Conservation (phyloP, 2,329 filamentous ascomycete genomes). For the Parascedosporium putredinis region DNA sequence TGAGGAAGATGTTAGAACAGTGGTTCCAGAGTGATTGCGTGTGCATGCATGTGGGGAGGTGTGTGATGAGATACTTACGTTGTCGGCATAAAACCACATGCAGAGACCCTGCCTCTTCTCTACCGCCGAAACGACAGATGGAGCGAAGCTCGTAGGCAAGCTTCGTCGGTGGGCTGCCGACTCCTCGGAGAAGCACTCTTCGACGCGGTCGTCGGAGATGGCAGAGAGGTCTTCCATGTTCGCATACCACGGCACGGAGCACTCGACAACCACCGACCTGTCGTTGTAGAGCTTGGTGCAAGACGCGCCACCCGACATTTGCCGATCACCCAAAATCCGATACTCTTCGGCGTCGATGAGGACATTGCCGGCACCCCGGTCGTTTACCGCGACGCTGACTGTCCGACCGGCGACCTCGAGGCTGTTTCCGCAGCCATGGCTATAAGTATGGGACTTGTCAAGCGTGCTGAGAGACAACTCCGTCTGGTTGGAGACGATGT, state of each 20-base stretch:
- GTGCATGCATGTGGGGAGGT: not conserved
- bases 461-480: not conserved
- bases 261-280: not conserved
- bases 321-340: not conserved
- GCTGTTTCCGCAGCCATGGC: not conserved
- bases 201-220: not conserved
- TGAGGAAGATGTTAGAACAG: not conserved
- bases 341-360: not conserved
- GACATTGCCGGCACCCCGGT: not conserved
- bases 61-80: not conserved
- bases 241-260: not conserved
- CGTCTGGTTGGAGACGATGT: not conserved
- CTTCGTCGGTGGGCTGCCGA: not conserved
- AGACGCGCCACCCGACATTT: not conserved
- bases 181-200: not conserved
- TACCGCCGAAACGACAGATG: not conserved
- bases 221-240: not conserved
- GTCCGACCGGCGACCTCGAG: not conserved
- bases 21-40: not conserved
- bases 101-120: not conserved
- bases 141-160: not conserved
- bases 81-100: not conserved
- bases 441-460: not conserved
- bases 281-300: constrained; percentile 2
- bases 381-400: not conserved